These are phyloP conservation scores for Cutaneotrichosporon sp. DNA, from an alignment of 1,284 basidiomycete species.

Conservation along the genomic window DNA sequence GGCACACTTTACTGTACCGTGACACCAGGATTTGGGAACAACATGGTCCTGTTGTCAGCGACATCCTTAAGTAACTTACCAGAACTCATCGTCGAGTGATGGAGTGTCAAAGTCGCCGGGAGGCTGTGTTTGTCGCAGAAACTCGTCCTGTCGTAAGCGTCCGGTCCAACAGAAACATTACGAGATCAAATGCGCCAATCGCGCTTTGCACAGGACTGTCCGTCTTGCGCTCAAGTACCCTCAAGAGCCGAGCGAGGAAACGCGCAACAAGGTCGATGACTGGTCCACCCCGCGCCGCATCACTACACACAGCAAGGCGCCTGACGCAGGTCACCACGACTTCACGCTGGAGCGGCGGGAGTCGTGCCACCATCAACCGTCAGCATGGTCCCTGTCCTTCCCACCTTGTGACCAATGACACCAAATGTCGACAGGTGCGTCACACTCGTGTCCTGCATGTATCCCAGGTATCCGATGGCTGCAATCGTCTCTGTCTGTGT, in stretches of 20 bases:
- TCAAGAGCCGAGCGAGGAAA: conserved; percentile 13
- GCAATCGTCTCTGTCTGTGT: conserved; percentile 17
- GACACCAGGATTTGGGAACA: conserved; percentile 5
- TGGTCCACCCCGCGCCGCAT: conserved; percentile 1
- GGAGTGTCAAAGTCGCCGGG: not conserved
- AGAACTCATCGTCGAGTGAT: conserved; percentile 17
- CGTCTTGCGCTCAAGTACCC: not conserved
- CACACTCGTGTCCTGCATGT: conserved; percentile 23
- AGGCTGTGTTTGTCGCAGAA: conserved; percentile 7
- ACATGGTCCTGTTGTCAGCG: conserved; percentile 9
- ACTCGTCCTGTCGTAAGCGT: conserved; percentile 14
- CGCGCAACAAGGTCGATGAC: conserved; percentile 20
- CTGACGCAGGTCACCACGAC: conserved; percentile 11
- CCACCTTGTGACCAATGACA: conserved; percentile 19
- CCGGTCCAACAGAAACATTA: not conserved
- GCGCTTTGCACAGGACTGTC: not conserved
- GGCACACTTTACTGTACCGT: not conserved
- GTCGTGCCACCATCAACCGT: conserved; percentile 15
- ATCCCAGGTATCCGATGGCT: conserved; percentile 14
- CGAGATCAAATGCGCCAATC: conserved; percentile 4
- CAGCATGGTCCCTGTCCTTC: not conserved
- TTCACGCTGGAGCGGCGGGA: conserved; percentile 5
- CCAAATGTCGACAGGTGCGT: conserved; percentile 21
- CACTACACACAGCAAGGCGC: conserved; percentile 13
- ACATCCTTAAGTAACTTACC: not conserved